Percentiles rank a stretch among this genome's conserved stretches.
phyloP scores from a whole-genome alignment of 2,329 filamentous ascomycete genomes.

The Nannizzia gypsea region DNA sequence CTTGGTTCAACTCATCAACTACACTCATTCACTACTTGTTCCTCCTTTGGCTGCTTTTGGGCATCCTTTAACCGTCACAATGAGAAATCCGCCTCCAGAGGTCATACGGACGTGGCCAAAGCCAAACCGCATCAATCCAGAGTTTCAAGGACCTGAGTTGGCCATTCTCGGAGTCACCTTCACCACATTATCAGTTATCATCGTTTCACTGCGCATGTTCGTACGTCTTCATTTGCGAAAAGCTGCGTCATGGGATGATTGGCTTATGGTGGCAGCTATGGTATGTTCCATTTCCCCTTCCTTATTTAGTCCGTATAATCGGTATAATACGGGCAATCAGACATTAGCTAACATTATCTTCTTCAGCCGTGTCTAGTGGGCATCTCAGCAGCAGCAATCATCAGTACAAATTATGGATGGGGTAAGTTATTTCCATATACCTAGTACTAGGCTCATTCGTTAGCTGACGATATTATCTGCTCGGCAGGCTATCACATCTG shows the following conservation, averaged over 20 bases:
- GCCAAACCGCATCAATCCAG: slow-evolving; percentile 24
- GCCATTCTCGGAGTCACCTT: slow-evolving; percentile 19
- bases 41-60: neutral
- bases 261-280: slow-evolving; percentile 15
- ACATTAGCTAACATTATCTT: neutral
- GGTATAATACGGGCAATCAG: neutral
- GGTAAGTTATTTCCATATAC: slow-evolving; percentile 8
- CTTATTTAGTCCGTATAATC: too few relatives aligned
- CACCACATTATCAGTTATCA: slow-evolving; percentile 14
- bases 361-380: slow-evolving; percentile 11
- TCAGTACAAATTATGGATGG: slow-evolving; percentile 15
- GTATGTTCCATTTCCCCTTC: slow-evolving; percentile 8
- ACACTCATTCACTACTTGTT: neutral
- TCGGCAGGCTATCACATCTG: slow-evolving; percentile 14
- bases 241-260: slow-evolving; percentile 15
- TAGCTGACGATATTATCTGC: neutral
- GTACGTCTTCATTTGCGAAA: slow-evolving; percentile 15
- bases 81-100: slow-evolving; percentile 14
- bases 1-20: neutral
- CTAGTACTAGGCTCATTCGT: too few relatives aligned
- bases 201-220: slow-evolving; percentile 16
- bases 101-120: slow-evolving; percentile 19
- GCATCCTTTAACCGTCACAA: slow-evolving; percentile 4
- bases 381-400: slow-evolving; percentile 10
- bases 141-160: slow-evolving; percentile 18